Conservation (phyloP, 768 basidiomycete species). For the Leccinellum rugosiceps region DNA sequence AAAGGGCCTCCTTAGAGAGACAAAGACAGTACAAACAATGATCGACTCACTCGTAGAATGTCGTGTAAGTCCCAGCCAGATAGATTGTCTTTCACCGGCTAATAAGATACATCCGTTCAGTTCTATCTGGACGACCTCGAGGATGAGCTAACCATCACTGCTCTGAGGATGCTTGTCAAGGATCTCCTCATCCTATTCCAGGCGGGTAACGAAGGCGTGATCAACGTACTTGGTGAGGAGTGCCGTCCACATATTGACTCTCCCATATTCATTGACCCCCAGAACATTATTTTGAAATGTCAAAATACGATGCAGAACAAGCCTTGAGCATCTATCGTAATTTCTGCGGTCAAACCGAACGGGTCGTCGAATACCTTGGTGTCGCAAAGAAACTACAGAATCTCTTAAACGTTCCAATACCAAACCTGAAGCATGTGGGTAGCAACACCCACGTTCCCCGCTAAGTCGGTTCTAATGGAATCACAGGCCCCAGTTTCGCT, state of each 20-base stretch:
- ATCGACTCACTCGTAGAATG: conserved; percentile 87
- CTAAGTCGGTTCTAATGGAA: neutral
- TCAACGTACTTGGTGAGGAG: conserved; percentile 68
- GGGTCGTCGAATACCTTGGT: conserved; percentile 87
- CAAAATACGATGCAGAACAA: conserved; percentile 82
- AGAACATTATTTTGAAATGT: conserved; percentile 99
- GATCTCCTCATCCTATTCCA: conserved; percentile 95
- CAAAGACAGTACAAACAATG: conserved; percentile 85
- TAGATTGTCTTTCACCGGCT: neutral
- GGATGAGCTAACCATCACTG: conserved; percentile 85
- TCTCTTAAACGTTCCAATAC: conserved; percentile 88
- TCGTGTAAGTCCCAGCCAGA: conserved; percentile 52
- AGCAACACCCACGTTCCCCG: neutral
- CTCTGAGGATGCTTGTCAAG: conserved; percentile 91
- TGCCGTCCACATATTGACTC: conserved; percentile 17
- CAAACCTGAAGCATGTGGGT: conserved; percentile 86
- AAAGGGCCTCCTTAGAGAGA: conserved; percentile 91
- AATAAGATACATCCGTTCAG: conserved; percentile 36
- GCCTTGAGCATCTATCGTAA: conserved; percentile 87
- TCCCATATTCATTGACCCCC: conserved; percentile 13
- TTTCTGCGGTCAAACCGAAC: conserved; percentile 92
- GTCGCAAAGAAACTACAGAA: conserved; percentile 93
- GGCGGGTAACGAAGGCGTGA: conserved; percentile 93
- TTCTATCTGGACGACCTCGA: conserved; percentile 94
- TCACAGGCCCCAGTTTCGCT: conserved; percentile 87